Base-by-base conservation (phyloP, 106 monocot species). In the Iris macrosiphon region DNA sequence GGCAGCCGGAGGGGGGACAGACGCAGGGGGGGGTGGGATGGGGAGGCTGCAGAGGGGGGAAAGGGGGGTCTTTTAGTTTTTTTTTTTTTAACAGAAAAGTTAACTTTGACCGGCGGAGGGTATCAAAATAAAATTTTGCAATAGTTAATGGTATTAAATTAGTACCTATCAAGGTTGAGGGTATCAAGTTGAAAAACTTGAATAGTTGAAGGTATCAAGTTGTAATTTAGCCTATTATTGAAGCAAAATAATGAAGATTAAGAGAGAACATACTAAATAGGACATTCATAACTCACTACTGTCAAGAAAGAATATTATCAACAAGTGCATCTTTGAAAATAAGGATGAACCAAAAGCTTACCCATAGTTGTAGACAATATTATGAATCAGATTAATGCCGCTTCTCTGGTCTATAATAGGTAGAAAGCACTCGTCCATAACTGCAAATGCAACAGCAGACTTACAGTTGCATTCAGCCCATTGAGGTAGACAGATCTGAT, bases 341-440 rank as follows among this genome's bases (percentile, higher is more conserved):
- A 46, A 18, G 14, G 17, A 52, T 35, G 40, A 4, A 9, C 45
- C 4, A 32, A 33, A 57, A 49, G 43, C 95, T 47, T 70, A 96
- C 90, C 86, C 79, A 49, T 82, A 77, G 53, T 76, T 87, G 49
- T 86, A 83, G 7, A 90, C 46, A 40, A 90, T 78, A 75, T 87
- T 96, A 49, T 65, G 79, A 52, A 96, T 85, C 49, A 96, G 56
- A 74, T 96, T 80, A 31, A 90, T 69, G 18, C 86, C 83, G 72
- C 79, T 90, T 52, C 96, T 77, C 45, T 80, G 73, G 41, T 96
- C 96, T 64, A 64, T 49, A 34, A 80, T 78, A 1, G 96, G 96
- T 15, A 77, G 48, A 75, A 96, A 96, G 38, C 96, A 96, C 48
- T 96, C 96, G 32, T 90, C 69, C 96, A 86, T 85, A 28, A 96